Evolutionary conservation across 148 eudicot genomes (phyloP), one percentile per base, ranked within the genome.

Genomic region (Rhododendron ferrugineum): DNA sequence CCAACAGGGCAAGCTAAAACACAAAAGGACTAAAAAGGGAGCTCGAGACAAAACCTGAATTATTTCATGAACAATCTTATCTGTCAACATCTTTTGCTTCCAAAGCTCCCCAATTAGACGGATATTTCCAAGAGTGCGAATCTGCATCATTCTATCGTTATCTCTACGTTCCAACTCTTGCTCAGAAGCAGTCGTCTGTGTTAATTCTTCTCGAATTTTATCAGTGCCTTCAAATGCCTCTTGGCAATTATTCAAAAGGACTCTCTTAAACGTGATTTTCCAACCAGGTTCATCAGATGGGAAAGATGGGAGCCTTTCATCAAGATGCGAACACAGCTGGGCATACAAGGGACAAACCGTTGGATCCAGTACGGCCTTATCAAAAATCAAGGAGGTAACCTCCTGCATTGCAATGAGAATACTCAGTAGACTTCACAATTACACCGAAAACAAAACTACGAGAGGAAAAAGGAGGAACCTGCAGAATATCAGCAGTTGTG

Each of bases 331-430:
- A 86, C 99, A 97, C 82, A 97, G 78, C 68, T 88, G 88, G 0
- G 99, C 98, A 87, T 95, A 95, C 98, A 97, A 95, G 42, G 93
- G 98, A 87, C 99, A 94, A 85, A 94, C 94, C n/a, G 98, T 97
- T n/a, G 99, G 99, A 88, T 97, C 98, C 81, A 95, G 88, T 14
- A 97, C 94, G 28, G 99, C 99, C 88, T 97, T 97, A 91, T 95
- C 99, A 90, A 94, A 97, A 88, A 97, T 94, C 91, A 97, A 91
- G 18, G 93, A 87, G 85, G 95, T 95, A 40, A 97, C 98, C 50
- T 89, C 99, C 99, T 97, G 91, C 66, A 87, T 47, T 81, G 58
- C 85, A 84, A 66, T 40, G 44, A 88, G 79, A 87, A 54, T 58
- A 26, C 1, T 11, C 22, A 78, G 37, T 78, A 87, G 74, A 26